Conservation (phyloP, 805 yeast species). For the Zygotorulaspora florentina region DNA sequence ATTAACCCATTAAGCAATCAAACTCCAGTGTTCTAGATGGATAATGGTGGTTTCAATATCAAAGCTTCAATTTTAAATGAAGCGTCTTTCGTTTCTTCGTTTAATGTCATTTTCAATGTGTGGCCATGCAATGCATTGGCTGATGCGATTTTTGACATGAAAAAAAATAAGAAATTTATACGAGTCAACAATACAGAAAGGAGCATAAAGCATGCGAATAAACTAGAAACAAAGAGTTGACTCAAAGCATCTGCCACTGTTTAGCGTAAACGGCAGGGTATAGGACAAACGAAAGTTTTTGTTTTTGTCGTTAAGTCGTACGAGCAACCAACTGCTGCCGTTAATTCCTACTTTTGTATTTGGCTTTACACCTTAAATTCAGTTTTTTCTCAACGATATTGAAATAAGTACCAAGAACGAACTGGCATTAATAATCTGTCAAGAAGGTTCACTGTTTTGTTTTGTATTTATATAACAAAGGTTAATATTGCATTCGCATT, state of each 20-base stretch:
- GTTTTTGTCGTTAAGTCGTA: not conserved
- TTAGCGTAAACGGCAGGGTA: not conserved
- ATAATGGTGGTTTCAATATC: too few species aligned
- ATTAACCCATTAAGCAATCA: too few species aligned
- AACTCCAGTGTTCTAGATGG: too few species aligned
- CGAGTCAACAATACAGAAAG: not conserved
- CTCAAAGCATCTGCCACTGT: not conserved
- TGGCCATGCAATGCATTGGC: not conserved
- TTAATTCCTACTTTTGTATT: not conserved
- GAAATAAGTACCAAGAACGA: not conserved
- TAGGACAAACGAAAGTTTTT: not conserved
- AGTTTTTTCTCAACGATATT: not conserved
- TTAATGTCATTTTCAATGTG: too few species aligned
- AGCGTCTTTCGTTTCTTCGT: not conserved
- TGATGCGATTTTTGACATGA: slow-evolving; percentile 1
- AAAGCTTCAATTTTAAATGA: not conserved
- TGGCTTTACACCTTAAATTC: not conserved
- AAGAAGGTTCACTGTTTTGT: not conserved
- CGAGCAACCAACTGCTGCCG: slow-evolving; percentile 1
- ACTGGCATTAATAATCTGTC: not conserved
- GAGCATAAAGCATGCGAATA: not conserved
- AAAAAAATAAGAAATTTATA: not conserved
- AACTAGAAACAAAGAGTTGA: not conserved
- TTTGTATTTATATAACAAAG: not conserved
- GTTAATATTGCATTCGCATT: not conserved